Conservation (phyloP, 2,329 filamentous ascomycete species). For the Stenocarpella maydis region DNA sequence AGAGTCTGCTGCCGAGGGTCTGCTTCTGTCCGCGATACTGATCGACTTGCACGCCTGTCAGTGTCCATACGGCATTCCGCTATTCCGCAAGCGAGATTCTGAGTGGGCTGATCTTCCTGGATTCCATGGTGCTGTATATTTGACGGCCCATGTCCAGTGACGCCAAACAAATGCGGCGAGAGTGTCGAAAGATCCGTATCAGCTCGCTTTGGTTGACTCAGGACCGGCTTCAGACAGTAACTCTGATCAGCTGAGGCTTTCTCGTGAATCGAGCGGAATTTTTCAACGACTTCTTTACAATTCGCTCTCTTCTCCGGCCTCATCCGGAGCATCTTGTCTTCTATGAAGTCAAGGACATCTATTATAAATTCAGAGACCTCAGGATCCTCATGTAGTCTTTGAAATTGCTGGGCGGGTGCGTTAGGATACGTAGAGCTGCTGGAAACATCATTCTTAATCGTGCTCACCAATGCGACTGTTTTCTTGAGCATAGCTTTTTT, state of each 20-base stretch:
- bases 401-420: background rate
- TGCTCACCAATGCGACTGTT: background rate
- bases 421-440: background rate
- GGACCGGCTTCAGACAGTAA: conserved; percentile 15
- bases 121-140: background rate
- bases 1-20: too few species aligned
- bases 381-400: background rate
- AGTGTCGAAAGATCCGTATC: background rate
- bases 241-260: background rate
- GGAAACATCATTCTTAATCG: background rate
- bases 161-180: background rate
- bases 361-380: background rate
- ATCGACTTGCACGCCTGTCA: too few species aligned
- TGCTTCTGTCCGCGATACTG: too few species aligned
- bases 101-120: too few species aligned
- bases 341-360: conserved; percentile 13
- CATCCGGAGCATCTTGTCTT: conserved; percentile 21
- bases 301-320: conserved; percentile 7
- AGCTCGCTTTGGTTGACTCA: background rate
- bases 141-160: too few species aligned
- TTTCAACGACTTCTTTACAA: conserved; percentile 2
- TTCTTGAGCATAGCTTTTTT: background rate
- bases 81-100: too few species aligned
- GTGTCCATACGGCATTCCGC: too few species aligned
- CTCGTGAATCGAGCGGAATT: background rate